Evolutionary conservation across 176 grass and related monocot genomes (phyloP), one percentile per base, ranked within the genome.

Genomic region (Bolboschoenus planiculmis): DNA sequence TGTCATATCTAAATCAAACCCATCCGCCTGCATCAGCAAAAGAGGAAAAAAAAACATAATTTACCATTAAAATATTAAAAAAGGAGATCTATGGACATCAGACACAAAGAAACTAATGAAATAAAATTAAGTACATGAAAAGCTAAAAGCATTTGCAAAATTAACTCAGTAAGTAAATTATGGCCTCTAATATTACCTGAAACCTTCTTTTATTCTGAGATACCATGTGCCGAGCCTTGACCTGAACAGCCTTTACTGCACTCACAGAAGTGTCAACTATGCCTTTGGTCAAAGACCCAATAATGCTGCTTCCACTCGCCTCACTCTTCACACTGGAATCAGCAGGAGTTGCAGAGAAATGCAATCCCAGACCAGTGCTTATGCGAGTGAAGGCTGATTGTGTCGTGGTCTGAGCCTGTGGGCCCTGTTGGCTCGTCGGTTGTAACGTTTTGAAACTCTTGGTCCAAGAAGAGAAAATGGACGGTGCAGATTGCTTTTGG

Each of bases 1-100:
- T 84, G 96, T 99, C 96, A 99, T 95, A 76, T 99, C 96, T 88
- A 99, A 89, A 99, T 99, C 96, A 96, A 99, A 99, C 62, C 96
- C 96, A 75, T 93, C 96, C 91, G 93, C 96, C 96, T 99, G 85
- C 74, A 85, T 78, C 84, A 66, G 56, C 20, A 89, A 80, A 57
- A 89, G 31, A 87, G 84, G 46, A 88, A 85, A 50, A 86, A 20
- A n/a, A n/a, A n/a, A 20, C 30, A 47, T 57, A 55, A 29, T 58
- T 79, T 11, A 39, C 77, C 27, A 68, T 10, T 40, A 4, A 68
- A 68, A 3, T 37, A 10, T 40, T n/a, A 68, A 68, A 67, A 68
- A 39, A 21, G 35, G 15, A 68, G 65, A 14, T 9, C 18, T 40
- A 40, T 8, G 15, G 18, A 39, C 65, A 68, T 68, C 43, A 29